phyloP scores from a whole-genome alignment of 1,139 yeast species.

The Yamadazyma spencermartinsiae region DNA sequence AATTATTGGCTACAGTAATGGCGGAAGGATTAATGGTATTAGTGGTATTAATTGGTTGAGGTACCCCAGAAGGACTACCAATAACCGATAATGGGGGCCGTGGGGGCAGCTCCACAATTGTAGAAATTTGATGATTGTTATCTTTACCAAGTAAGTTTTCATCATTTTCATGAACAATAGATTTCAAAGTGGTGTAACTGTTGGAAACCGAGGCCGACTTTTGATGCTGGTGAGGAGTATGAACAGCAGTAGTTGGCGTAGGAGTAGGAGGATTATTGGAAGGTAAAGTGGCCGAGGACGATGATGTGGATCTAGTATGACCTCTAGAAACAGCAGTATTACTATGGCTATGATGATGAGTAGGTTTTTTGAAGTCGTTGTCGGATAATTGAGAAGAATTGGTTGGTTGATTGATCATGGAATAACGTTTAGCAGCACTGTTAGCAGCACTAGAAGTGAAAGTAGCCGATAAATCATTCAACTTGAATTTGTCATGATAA shows the following conservation, averaged over 20 bases:
- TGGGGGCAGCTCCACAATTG: conserved; percentile 50
- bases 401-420: conserved; percentile 48
- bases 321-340: conserved; percentile 20
- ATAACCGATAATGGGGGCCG: conserved; percentile 17
- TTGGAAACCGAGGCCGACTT: conserved; percentile 33
- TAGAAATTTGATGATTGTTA: conserved; percentile 21
- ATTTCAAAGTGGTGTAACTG: conserved; percentile 19
- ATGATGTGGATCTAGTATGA: conserved; percentile 23
- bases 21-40: conserved; percentile 7
- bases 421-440: conserved; percentile 36
- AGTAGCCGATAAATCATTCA: conserved; percentile 10
- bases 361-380: conserved; percentile 21
- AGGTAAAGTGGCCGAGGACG: background rate
- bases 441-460: conserved; percentile 7
- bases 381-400: conserved; percentile 30
- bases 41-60: conserved; percentile 6
- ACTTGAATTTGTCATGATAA: conserved; percentile 31
- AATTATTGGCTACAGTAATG: conserved; percentile 3
- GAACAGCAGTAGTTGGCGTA: conserved; percentile 1
- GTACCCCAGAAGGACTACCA: conserved; percentile 11
- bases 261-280: conserved; percentile 1
- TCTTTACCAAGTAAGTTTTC: conserved; percentile 3
- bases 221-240: conserved; percentile 1
- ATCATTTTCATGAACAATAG: conserved; percentile 48
- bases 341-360: conserved; percentile 35